Conservation (phyloP, 2,329 filamentous ascomycete species). For the Neofusicoccum cordaticola region DNA sequence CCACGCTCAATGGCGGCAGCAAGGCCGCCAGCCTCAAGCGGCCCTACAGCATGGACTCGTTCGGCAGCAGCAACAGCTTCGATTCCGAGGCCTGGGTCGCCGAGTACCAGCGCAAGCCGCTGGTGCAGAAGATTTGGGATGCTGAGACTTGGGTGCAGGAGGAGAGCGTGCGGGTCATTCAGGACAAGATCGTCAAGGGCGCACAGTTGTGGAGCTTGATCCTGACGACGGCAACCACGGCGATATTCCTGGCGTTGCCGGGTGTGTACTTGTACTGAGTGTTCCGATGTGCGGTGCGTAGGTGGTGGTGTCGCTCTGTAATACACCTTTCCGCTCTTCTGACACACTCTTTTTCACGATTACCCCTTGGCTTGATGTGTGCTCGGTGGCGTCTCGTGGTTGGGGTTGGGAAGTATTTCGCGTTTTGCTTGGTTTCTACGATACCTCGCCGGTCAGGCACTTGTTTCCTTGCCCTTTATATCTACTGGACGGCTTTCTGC, state of each 20-base stretch:
- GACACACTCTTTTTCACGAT: neutral
- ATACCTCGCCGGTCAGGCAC: neutral
- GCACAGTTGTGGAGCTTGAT: slow-evolving; percentile 36
- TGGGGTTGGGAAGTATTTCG: too few relatives aligned
- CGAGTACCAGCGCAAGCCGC: slow-evolving; percentile 65
- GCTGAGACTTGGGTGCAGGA: slow-evolving; percentile 76
- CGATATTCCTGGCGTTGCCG: slow-evolving; percentile 24
- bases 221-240: slow-evolving; percentile 29
- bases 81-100: slow-evolving; percentile 75
- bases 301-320: neutral
- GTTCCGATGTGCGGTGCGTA: neutral
- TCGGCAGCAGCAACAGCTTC: slow-evolving; percentile 56
- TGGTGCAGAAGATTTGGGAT: slow-evolving; percentile 73
- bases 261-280: slow-evolving; percentile 14
- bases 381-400: too few relatives aligned
- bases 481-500: neutral
- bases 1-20: slow-evolving; percentile 9
- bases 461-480: neutral
- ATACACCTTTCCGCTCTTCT: neutral
- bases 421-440: neutral
- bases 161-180: slow-evolving; percentile 70
- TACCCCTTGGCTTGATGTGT: too few relatives aligned
- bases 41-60: slow-evolving; percentile 35
- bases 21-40: neutral
- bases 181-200: slow-evolving; percentile 62